Percentiles rank a stretch among this genome's conserved stretches.
These are phyloP conservation scores for Mycosarcoma mackinlayi DNA, from an alignment of 1,284 basidiomycete species.

Conservation along the genomic window DNA sequence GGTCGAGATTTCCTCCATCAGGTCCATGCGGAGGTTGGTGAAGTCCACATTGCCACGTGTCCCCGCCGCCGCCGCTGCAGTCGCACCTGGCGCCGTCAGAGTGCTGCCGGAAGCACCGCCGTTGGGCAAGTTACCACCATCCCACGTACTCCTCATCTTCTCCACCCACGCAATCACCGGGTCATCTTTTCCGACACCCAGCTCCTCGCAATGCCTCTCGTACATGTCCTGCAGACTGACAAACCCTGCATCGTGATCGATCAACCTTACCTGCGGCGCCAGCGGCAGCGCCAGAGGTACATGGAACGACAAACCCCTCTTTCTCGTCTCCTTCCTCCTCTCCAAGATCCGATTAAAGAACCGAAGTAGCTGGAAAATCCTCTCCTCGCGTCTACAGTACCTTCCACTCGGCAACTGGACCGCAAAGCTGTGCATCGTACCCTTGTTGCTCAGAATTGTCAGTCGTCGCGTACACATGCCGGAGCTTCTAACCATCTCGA, in stretches of 20 bases:
- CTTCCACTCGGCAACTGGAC: slow-evolving; percentile 90
- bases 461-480: slow-evolving; percentile 91
- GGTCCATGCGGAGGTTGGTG: slow-evolving; percentile 82
- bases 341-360: slow-evolving; percentile 80
- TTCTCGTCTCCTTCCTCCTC: slow-evolving; percentile 87
- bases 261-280: slow-evolving; percentile 83
- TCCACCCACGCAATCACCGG: slow-evolving; percentile 71
- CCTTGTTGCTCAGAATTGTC: slow-evolving; percentile 91
- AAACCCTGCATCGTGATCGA: slow-evolving; percentile 92
- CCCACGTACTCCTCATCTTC: slow-evolving; percentile 65
- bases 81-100: neutral
- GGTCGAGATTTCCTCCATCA: slow-evolving; percentile 86
- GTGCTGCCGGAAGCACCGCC: neutral
- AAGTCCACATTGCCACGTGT: slow-evolving; percentile 72
- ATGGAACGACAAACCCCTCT: slow-evolving; percentile 90
- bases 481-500: slow-evolving; percentile 85
- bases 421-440: slow-evolving; percentile 86
- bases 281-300: slow-evolving; percentile 88
- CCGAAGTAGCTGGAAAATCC: slow-evolving; percentile 89
- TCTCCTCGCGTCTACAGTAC: slow-evolving; percentile 90
- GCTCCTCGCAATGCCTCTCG: slow-evolving; percentile 85
- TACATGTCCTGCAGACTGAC: slow-evolving; percentile 92
- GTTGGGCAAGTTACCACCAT: slow-evolving; percentile 19
- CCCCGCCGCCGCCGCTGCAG: neutral
- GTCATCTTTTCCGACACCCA: slow-evolving; percentile 85